Base-by-base conservation (phyloP, 192 early-diverging fungal species). In the Podila horticola region DNA sequence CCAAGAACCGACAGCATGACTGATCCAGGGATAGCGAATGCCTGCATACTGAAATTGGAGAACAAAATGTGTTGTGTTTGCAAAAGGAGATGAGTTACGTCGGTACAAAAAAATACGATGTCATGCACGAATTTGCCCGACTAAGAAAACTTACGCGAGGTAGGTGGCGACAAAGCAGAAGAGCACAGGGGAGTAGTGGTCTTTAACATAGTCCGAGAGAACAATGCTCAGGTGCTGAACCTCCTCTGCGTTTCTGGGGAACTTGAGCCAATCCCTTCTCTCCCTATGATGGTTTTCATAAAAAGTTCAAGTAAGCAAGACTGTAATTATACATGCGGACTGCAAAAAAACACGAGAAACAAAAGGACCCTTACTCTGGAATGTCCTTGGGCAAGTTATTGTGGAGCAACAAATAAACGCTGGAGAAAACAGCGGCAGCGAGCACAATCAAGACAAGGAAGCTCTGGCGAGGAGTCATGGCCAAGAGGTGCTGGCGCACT, bases 1-100 rank as follows among this genome's bases (percentile, higher is more conserved):
- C 87, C 87, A 28, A 90, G 81, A 13, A 90, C 82, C 31, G 84
- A 86, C 11, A 90, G 75, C 89, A 87, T 88, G 79, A 89, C 82
- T 4, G 86, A 83, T 51, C 89, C 89, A 45, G 89, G 89, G 57
- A 90, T 83, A 20, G 89, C 86, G 26, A 90, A 90, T 5, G 84
- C 83, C 49, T 90, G 89, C n/a, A 90, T 67, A 20, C 89, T 55
- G 38, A 41, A 41, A 3, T 55, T n/a, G n/a, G n/a, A n/a, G n/a
- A n/a, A n/a, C n/a, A n/a, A n/a, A n/a, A n/a, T n/a, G n/a, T n/a
- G n/a, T n/a, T n/a, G n/a, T n/a, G n/a, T n/a, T 22, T 55, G 9
- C 20, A 13, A 41, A 13, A 41, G 1, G 36, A 8, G 36, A 6
- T 45, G 41, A 45, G 41, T 17, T 45, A 17, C 41, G 15, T 11